These are phyloP conservation scores for Condylostoma magnum DNA, from an alignment of 169 alveolate genomes.

Conservation along the genomic window DNA sequence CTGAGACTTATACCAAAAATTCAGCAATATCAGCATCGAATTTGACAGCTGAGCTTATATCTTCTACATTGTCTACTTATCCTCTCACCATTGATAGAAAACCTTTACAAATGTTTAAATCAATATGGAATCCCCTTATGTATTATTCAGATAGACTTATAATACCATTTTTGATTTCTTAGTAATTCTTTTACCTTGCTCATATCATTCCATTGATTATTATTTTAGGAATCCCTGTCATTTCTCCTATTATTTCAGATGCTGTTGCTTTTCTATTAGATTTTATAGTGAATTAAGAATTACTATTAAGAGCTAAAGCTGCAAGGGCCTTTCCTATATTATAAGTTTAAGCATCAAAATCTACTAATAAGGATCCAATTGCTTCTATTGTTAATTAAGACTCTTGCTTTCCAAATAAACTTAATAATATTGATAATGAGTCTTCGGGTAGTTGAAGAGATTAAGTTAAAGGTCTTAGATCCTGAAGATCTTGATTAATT, in stretches of 20 bases:
- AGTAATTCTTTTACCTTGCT: neutral
- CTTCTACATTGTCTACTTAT: constrained; percentile 4
- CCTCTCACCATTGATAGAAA: neutral
- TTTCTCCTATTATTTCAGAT: neutral
- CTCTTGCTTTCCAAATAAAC: neutral
- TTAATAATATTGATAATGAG: neutral
- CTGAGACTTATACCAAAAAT: neutral
- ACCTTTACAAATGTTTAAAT: neutral
- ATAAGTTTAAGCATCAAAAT: neutral
- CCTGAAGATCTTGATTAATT: neutral
- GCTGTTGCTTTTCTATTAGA: neutral
- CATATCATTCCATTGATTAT: neutral
- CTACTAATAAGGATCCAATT: too few relatives aligned
- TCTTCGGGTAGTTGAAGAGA: neutral
- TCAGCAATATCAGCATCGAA: constrained; percentile 10
- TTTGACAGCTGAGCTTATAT: neutral
- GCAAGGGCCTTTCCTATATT: neutral
- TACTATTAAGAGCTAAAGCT: neutral
- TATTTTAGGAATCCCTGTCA: neutral
- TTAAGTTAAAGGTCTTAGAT: neutral
- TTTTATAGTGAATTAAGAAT: neutral
- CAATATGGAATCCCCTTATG: neutral
- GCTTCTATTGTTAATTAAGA: too few relatives aligned
- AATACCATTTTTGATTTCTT: neutral
- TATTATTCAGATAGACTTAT: neutral